Evolutionary conservation across 306 rosid species (phyloP).

Genomic region (Parietaria judaica): DNA sequence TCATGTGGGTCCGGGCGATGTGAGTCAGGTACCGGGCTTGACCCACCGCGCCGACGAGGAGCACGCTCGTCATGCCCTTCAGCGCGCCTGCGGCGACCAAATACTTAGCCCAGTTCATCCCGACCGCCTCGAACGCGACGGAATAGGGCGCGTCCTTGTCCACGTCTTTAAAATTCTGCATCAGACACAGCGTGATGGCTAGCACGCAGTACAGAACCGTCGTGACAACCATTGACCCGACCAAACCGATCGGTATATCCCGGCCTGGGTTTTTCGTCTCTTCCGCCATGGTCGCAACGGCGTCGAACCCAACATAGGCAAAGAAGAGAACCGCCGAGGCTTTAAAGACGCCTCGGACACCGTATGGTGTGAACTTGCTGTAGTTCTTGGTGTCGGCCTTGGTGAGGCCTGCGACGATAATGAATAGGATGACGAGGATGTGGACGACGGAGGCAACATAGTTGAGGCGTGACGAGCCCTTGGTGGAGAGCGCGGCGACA

Average conservation of each 20-base stretch:
- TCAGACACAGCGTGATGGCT: conserved; percentile 63
- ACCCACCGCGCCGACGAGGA: conserved; percentile 58
- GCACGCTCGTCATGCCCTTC: conserved; percentile 80
- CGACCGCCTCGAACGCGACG: conserved; percentile 53
- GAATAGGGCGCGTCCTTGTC: conserved; percentile 53
- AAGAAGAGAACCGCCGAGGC: conserved; percentile 79
- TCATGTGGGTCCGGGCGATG: conserved; percentile 83
- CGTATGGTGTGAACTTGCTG: conserved; percentile 23
- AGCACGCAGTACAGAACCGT: conserved; percentile 39
- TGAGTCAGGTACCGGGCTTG: conserved; percentile 84
- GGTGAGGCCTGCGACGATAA: conserved; percentile 56
- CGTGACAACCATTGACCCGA: conserved; percentile 61
- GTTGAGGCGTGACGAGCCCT: conserved; percentile 73
- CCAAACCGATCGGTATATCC: conserved; percentile 84
- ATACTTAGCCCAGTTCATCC: conserved; percentile 82
- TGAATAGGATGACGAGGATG: conserved; percentile 44
- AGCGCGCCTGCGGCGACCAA: conserved; percentile 64
- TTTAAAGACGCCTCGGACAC: conserved; percentile 42
- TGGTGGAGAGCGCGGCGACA: conserved; percentile 63
- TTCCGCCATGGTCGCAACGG: conserved; percentile 77
- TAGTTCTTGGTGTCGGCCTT: conserved; percentile 54
- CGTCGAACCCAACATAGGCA: conserved; percentile 79
- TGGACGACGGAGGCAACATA: conserved; percentile 66
- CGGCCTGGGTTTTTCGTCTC: conserved; percentile 69
- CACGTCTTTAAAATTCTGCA: conserved; percentile 26